These are phyloP conservation scores for Yamagishiella unicocca DNA, from an alignment of 139 green algal species.

Conservation along the genomic window DNA sequence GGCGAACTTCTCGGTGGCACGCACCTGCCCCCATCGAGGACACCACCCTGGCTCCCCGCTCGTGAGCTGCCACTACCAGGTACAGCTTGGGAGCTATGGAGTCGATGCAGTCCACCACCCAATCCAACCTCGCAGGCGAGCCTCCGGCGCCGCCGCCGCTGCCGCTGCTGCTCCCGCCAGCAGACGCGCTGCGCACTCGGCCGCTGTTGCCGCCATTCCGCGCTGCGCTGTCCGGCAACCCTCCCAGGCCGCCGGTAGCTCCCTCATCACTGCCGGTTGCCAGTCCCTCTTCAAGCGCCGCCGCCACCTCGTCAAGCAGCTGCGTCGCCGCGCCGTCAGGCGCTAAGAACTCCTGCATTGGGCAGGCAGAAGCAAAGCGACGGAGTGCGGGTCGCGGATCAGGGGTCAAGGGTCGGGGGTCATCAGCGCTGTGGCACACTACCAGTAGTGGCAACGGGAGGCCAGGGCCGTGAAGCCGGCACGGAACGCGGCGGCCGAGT, in stretches of 20 bases:
- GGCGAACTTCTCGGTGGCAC: not conserved
- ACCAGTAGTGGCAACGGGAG: too few species aligned
- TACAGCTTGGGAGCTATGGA: constrained; percentile 57
- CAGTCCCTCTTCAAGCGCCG: not conserved
- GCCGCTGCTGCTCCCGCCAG: constrained; percentile 28
- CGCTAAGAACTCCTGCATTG: constrained; percentile 28
- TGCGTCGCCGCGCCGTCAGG: not conserved
- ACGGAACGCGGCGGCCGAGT: too few species aligned
- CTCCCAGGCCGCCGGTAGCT: too few species aligned
- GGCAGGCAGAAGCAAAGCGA: too few species aligned
- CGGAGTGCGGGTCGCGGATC: too few species aligned
- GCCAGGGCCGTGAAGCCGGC: too few species aligned
- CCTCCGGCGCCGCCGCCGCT: not conserved
- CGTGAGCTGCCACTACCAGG: constrained; percentile 51
- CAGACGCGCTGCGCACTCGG: too few species aligned
- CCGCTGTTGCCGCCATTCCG: constrained; percentile 14
- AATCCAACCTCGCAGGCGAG: constrained; percentile 48
- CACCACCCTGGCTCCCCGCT: constrained; percentile 38
- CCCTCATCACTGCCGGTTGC: not conserved
- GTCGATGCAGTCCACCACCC: constrained; percentile 70
- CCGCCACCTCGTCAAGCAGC: constrained; percentile 25
- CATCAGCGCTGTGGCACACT: too few species aligned
- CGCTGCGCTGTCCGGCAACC: too few species aligned
- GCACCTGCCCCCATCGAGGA: constrained; percentile 55
- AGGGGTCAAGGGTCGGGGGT: too few species aligned